Base-by-base conservation (phyloP, 108 stramenopile species). In the Conticribra guillardii region DNA sequence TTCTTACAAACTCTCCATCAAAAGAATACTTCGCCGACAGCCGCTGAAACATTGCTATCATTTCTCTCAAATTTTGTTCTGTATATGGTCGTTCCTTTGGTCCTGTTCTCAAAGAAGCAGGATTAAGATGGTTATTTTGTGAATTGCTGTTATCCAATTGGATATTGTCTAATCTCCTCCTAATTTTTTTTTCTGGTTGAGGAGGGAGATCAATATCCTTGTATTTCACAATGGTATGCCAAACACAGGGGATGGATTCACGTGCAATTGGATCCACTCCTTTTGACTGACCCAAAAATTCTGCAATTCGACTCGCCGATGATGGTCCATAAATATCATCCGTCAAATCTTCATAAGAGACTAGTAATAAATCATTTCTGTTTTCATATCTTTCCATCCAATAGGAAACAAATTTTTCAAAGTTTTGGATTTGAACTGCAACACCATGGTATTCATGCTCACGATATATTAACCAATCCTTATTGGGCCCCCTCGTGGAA, bases 391-490 rank as follows among this genome's bases (percentile, higher is more conserved):
- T 52, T 1, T 77, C 53, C 46, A 82, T 67, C 81, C 81, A 82
- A 48, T 61, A 82, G 11, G 44, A 41, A 18, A 76, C 44, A 45
- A 76, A 75, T 2, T 54, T 29, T 15, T 52, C 54, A 70, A 57
- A 77, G 21, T 46, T 47, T 49, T 55, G 21, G 0, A 82, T 17
- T 50, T 82, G 72, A 24, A 50, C 49, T 24, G 3, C 17, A n/a
- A 82, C 31, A 4, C 71, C 53, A 47, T 71, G 31, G 17, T 19
- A 16, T 2, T 2, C 4, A 45, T 67, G 54, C 55, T 82, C 70
- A 22, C 81, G n/a, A 53, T 71, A 82, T 17, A 33, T 14, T 0
- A 82, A 46, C 81, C 81, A 82, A 11, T 64, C n/a, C n/a, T n/a
- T n/a, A n/a, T n/a, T n/a, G n/a, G n/a, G n/a, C n/a, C n/a, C n/a